Evolutionary conservation across 495 filamentous ascomycete species (phyloP).

Genomic region (Podospora appendiculata): DNA sequence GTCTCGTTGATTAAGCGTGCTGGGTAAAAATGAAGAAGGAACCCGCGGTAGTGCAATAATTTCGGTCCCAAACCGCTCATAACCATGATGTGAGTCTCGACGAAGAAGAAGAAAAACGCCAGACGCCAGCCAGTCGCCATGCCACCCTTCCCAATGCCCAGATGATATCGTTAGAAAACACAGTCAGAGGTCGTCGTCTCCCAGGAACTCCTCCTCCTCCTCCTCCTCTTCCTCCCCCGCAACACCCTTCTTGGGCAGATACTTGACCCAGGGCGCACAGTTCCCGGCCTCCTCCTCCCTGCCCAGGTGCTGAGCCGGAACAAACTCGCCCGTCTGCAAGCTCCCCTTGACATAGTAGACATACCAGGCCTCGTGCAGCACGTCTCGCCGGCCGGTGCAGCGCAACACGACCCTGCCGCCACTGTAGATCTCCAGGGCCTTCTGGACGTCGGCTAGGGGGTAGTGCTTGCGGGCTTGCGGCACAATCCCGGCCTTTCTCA

Average conservation of each 20-base stretch:
- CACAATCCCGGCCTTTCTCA: conserved; percentile 55
- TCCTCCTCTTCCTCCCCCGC: too few species aligned
- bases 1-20: too few species aligned
- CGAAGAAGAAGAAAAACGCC: too few species aligned
- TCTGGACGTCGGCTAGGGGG: conserved; percentile 52
- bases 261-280: conserved; percentile 26
- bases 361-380: conserved; percentile 79
- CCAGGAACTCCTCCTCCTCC: too few species aligned
- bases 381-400: conserved; percentile 44
- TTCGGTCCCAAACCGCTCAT: too few species aligned
- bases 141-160: too few species aligned
- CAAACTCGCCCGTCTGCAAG: conserved; percentile 67
- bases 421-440: conserved; percentile 53
- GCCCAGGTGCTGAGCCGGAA: conserved; percentile 38
- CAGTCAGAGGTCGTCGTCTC: too few species aligned
- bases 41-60: too few species aligned
- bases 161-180: too few species aligned
- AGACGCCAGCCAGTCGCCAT: too few species aligned
- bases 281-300: conserved; percentile 28
- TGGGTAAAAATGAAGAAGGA: too few species aligned
- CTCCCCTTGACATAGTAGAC: conserved; percentile 73
- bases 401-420: conserved; percentile 62
- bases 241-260: conserved; percentile 27
- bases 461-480: conserved; percentile 57
- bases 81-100: too few species aligned